Conservation (phyloP, 306 rosid genomes). For the Sphenostylis stenocarpa region DNA sequence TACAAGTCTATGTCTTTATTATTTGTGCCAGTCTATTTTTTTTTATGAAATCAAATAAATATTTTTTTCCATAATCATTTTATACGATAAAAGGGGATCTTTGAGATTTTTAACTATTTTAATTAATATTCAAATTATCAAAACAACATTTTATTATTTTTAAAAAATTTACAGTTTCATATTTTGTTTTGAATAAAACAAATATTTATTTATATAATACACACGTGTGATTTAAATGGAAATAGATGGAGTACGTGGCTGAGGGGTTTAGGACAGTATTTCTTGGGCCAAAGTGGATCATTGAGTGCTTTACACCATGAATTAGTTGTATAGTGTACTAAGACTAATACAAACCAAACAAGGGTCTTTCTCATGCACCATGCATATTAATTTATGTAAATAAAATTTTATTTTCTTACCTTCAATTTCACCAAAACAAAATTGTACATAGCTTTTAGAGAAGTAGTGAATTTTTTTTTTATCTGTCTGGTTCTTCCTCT, state of each 20-base stretch:
- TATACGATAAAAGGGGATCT: too few species aligned
- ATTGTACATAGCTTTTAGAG: too few species aligned
- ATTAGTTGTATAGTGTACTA: background rate
- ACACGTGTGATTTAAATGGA: background rate
- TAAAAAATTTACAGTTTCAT: background rate
- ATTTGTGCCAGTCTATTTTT: background rate
- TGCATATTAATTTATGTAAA: too few species aligned
- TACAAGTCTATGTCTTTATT: background rate
- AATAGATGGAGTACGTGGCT: background rate
- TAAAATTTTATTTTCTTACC: too few species aligned
- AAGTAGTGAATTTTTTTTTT: too few species aligned
- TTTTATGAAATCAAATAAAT: background rate
- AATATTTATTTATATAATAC: background rate
- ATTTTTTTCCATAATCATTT: background rate
- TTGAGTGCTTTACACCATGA: background rate
- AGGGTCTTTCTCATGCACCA: background rate
- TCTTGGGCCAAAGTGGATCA: background rate
- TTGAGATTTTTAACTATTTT: background rate
- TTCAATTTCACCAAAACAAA: too few species aligned
- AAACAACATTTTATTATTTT: background rate
- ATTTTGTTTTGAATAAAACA: background rate
- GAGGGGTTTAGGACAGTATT: background rate
- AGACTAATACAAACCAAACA: background rate
- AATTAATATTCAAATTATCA: background rate
- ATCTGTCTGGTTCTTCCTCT: too few species aligned